These are phyloP conservation scores for Alternaria sp. DNA, from an alignment of 2,329 filamentous ascomycete species.

Conservation along the genomic window DNA sequence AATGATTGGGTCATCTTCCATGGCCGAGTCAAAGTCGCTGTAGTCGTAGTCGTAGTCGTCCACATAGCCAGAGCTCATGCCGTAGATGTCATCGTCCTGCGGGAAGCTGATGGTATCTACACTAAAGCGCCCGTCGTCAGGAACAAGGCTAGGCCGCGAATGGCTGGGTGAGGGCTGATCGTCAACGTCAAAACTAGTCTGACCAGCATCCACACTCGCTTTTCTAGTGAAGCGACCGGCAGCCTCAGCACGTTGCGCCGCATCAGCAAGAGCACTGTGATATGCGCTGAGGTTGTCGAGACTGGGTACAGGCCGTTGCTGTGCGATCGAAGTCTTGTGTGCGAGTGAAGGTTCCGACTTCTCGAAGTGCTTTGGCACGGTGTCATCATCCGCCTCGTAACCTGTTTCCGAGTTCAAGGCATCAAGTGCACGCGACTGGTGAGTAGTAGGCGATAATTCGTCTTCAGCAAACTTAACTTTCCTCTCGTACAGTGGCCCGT, in stretches of 20 bases:
- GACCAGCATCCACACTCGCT: conserved; percentile 54
- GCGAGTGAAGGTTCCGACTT: conserved; percentile 59
- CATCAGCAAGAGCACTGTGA: conserved; percentile 84
- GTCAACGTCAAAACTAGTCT: conserved; percentile 42
- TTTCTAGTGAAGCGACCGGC: conserved; percentile 78
- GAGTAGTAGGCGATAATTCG: conserved; percentile 25
- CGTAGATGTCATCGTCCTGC: conserved; percentile 45
- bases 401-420: conserved; percentile 33
- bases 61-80: conserved; percentile 50
- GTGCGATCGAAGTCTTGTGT: conserved; percentile 56
- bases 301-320: conserved; percentile 43
- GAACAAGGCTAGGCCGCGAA: conserved; percentile 56
- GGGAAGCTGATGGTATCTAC: conserved; percentile 54
- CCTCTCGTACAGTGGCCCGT: conserved; percentile 61
- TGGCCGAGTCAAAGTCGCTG: conserved; percentile 60
- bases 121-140: conserved; percentile 61
- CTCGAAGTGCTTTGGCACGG: conserved; percentile 34
- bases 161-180: conserved; percentile 44
- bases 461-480: conserved; percentile 36
- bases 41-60: conserved; percentile 68
- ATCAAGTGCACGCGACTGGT: conserved; percentile 28
- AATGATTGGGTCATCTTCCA: conserved; percentile 84
- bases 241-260: conserved; percentile 77
- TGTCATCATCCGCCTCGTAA: conserved; percentile 48
- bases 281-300: conserved; percentile 72